Base-by-base conservation (phyloP, 441 rosid genomes). In the Kokia cookei region DNA sequence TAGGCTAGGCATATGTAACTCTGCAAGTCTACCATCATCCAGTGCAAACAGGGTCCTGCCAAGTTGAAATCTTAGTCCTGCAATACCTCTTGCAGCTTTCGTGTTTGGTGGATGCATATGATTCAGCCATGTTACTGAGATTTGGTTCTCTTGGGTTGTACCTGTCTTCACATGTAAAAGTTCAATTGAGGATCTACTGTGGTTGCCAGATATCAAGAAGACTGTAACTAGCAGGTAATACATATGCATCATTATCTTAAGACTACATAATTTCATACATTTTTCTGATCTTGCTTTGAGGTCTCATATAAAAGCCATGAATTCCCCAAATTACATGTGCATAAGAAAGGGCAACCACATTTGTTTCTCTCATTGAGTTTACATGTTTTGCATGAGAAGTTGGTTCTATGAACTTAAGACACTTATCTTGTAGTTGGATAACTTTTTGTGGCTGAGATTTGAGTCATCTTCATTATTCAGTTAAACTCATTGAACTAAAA, bases 11-110 rank as follows among this genome's bases (percentile, higher is more conserved):
- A 81, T 66, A 79, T 91, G 96, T 64, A 91, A 80, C 59, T 91
- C 93, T 47, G 86, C 86, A 12, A 87, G 86, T 76, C 96, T 86
- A 55, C 92, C 96, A 72, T 91, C 96, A 78, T 91, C 86, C 61
- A 89, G 73, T 35, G 87, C 84, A 76, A 91, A 87, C 5, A 91
- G 17, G 62, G 79, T 75, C 80, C 93, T 84, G 69, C 90, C 92
- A 7, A 65, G 69, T 76, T 91, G 93, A 72, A 87, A 75, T 51
- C 80, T 89, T 67, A 82, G 55, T 58, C 96, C 96, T 2, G 85
- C 55, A 73, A 86, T 58, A 55, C 89, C 89, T 72, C 89, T 82
- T 43, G 89, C 91, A 58, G 67, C 88, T 81, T 81, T 87, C 61
- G 88, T 82, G 15, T 91, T 76, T 19, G 60, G 75, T 7, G 93